Evolutionary conservation across 345 rosid genomes (phyloP).

Genomic region (Litchi chinensis): DNA sequence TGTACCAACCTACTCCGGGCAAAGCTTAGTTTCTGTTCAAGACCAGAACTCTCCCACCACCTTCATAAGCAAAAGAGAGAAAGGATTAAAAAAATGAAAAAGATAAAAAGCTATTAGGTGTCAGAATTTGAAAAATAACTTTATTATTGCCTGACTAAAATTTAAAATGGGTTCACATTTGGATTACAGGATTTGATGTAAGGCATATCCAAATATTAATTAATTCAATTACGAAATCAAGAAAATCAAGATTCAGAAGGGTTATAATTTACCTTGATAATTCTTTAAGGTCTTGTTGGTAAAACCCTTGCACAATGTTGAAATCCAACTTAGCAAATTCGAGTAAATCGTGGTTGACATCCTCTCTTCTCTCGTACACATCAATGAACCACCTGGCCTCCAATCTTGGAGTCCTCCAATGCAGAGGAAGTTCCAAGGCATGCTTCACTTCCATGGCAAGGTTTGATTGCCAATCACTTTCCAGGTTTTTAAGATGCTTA

Average conservation of each 20-base stretch:
- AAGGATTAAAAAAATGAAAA: too few species aligned
- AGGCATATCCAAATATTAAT: too few species aligned
- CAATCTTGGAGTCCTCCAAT: slow-evolving; percentile 8
- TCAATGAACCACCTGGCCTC: slow-evolving; percentile 31
- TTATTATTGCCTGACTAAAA: too few species aligned
- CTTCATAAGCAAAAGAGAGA: neutral
- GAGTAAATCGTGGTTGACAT: slow-evolving; percentile 11
- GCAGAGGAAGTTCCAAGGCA: slow-evolving; percentile 24
- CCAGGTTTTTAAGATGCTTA: slow-evolving; percentile 6
- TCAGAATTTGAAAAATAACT: neutral
- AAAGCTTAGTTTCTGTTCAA: slow-evolving; percentile 21
- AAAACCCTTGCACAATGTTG: slow-evolving; percentile 24
- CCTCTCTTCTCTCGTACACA: slow-evolving; percentile 6
- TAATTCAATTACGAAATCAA: neutral
- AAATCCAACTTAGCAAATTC: slow-evolving; percentile 27
- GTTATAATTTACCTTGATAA: slow-evolving; percentile 10
- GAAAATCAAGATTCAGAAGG: neutral
- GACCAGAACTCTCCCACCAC: slow-evolving; percentile 28
- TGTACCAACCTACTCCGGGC: slow-evolving; percentile 18
- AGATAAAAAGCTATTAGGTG: neutral
- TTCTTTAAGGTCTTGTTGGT: slow-evolving; percentile 26
- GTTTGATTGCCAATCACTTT: neutral
- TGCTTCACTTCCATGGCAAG: slow-evolving; percentile 15
- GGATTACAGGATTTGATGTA: too few species aligned
- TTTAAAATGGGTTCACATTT: too few species aligned